Conservation (phyloP, 2,329 filamentous ascomycete species). For the Pleomassaria siparia region DNA sequence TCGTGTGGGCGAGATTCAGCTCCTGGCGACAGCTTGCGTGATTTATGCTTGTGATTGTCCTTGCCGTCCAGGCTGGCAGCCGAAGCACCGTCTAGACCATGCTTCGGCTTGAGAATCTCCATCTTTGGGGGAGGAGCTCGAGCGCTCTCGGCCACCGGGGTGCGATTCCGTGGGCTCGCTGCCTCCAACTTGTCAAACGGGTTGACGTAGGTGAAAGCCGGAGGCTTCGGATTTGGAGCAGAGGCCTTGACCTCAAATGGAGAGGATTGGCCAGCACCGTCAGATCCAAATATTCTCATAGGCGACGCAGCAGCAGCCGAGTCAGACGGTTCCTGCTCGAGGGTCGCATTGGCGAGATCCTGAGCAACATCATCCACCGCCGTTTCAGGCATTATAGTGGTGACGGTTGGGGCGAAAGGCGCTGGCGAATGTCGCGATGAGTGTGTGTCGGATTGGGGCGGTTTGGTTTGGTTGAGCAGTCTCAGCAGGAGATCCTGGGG, state of each 20-base stretch:
- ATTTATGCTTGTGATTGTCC: constrained; percentile 26
- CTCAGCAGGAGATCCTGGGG: constrained; percentile 85
- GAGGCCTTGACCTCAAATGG: constrained; percentile 29
- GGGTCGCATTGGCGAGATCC: constrained; percentile 48
- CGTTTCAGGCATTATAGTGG: constrained; percentile 44
- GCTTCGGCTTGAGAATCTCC: constrained; percentile 49
- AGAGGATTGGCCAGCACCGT: constrained; percentile 45
- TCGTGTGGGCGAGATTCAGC: constrained; percentile 46
- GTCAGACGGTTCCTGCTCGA: constrained; percentile 42
- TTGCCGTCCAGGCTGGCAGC: constrained; percentile 18
- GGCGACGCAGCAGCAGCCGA: constrained; percentile 32
- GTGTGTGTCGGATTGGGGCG: constrained; percentile 34
- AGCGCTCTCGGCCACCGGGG: constrained; percentile 27
- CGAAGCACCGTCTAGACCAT: constrained; percentile 42
- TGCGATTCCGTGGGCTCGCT: constrained; percentile 61
- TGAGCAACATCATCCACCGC: constrained; percentile 48
- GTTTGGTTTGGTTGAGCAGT: constrained; percentile 75
- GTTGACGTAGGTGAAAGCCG: constrained; percentile 70
- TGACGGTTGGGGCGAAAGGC: constrained; percentile 27
- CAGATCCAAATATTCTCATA: constrained; percentile 39
- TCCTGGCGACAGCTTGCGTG: constrained; percentile 16
- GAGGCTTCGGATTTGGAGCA: constrained; percentile 31
- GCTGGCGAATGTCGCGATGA: constrained; percentile 27
- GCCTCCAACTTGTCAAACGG: constrained; percentile 71
- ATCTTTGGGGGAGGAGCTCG: constrained; percentile 37